phyloP scores from a whole-genome alignment of 192 early-diverging fungal species.

The Phycomyces nitens region DNA sequence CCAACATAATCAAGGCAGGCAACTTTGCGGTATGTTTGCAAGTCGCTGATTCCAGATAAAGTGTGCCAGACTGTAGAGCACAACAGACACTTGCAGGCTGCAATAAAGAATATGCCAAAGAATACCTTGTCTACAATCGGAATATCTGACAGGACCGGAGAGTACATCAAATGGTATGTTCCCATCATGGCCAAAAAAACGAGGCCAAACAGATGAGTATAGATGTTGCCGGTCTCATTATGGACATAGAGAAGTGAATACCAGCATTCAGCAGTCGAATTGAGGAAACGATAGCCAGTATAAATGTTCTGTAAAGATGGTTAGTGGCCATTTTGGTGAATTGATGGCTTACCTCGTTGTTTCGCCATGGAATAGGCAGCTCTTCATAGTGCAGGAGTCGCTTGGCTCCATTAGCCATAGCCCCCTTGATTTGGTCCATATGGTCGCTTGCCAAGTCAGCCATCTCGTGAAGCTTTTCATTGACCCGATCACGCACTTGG shows the following conservation, averaged over 20 bases:
- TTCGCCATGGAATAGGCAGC: constrained; percentile 53
- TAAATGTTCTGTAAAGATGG: constrained; percentile 23
- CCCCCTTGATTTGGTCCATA: constrained; percentile 41
- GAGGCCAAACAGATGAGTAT: constrained; percentile 60
- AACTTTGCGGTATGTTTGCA: constrained; percentile 43
- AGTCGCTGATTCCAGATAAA: constrained; percentile 49
- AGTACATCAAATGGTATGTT: constrained; percentile 45
- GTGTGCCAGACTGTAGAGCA: constrained; percentile 60
- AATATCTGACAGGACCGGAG: constrained; percentile 2
- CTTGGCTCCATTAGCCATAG: constrained; percentile 45
- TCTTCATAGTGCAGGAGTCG: constrained; percentile 55
- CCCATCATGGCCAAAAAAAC: constrained; percentile 54
- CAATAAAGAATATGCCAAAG: constrained; percentile 54
- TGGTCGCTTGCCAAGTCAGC: constrained; percentile 31
- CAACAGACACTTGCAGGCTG: constrained; percentile 56
- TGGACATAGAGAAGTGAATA: constrained; percentile 62
- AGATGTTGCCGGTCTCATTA: constrained; percentile 69
- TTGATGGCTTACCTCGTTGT: constrained; percentile 35
- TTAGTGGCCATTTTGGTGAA: neutral
- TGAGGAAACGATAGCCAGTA: constrained; percentile 54
- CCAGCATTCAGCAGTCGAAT: constrained; percentile 51
- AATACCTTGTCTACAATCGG: constrained; percentile 41
- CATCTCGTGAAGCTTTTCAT: constrained; percentile 23
- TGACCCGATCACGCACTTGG: constrained; percentile 18
- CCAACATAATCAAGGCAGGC: constrained; percentile 63